phyloP scores from a whole-genome alignment of 768 basidiomycete species.

The Tylopilus vinaceipallidus region DNA sequence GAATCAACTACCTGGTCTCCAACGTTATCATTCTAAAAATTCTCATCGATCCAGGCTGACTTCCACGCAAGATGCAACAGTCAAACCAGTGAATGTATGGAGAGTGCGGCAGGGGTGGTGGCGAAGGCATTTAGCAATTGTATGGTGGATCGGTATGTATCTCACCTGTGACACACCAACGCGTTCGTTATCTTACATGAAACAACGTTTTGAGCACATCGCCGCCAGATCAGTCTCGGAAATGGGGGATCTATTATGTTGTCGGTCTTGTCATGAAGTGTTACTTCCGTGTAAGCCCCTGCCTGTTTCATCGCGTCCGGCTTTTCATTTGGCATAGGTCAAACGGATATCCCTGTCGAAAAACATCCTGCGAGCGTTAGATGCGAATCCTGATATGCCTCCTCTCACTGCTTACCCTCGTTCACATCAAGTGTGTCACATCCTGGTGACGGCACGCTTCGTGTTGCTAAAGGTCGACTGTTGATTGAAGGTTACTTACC shows the following conservation, averaged over 20 bases:
- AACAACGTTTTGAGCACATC: constrained; percentile 46
- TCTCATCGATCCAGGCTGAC: constrained; percentile 48
- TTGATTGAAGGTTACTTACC: constrained; percentile 75
- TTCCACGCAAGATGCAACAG: constrained; percentile 53
- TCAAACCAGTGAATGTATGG: constrained; percentile 67
- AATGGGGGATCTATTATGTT: constrained; percentile 92
- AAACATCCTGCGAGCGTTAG: constrained; percentile 86
- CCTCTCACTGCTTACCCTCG: constrained; percentile 72
- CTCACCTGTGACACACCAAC: background rate
- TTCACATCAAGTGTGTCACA: constrained; percentile 69
- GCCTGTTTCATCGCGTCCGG: background rate
- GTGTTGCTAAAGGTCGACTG: constrained; percentile 16
- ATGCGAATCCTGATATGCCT: constrained; percentile 84
- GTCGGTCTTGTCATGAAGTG: constrained; percentile 89
- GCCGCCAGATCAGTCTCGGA: constrained; percentile 70
- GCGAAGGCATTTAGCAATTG: constrained; percentile 89
- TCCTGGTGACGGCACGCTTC: constrained; percentile 6
- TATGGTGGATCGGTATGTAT: constrained; percentile 71
- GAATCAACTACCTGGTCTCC: constrained; percentile 13
- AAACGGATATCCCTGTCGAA: constrained; percentile 89
- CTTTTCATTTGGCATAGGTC: constrained; percentile 48
- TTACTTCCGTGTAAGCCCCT: constrained; percentile 79
- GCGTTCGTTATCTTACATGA: background rate
- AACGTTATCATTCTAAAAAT: background rate
- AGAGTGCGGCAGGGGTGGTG: constrained; percentile 83